A percentile compares a stretch with the other conserved stretches of the same genome.
Conservation (phyloP, 345 rosid species). For the Linum trigynum region DNA sequence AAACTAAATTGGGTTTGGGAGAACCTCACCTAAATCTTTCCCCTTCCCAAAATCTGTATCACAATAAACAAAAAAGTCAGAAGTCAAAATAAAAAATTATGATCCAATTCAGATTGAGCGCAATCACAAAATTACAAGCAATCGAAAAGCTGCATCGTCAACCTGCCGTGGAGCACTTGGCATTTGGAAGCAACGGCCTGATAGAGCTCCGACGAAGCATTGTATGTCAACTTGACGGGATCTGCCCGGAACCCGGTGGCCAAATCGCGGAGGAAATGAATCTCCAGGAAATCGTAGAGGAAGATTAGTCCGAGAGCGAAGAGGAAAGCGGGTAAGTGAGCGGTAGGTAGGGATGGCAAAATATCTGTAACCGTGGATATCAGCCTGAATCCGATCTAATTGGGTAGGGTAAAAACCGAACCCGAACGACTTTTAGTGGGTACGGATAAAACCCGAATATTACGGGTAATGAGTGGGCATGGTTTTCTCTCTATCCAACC, state of each 20-base stretch:
- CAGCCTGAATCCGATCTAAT: too few species aligned
- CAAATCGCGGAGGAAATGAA: slow-evolving; percentile 29
- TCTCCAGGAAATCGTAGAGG: slow-evolving; percentile 30
- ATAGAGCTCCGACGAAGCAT: slow-evolving; percentile 26
- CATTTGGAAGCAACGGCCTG: slow-evolving; percentile 28
- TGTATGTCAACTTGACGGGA: slow-evolving; percentile 23
- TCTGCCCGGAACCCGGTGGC: slow-evolving; percentile 24
- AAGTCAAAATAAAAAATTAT: too few species aligned
- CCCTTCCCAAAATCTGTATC: too few species aligned
- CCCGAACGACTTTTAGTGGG: too few species aligned
- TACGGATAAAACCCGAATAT: too few species aligned
- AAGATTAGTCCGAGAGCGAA: slow-evolving; percentile 7
- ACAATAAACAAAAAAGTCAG: too few species aligned
- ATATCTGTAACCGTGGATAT: too few species aligned
- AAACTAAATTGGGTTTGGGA: too few species aligned
- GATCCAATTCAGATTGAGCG: not conserved
- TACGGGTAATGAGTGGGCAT: too few species aligned
- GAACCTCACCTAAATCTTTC: too few species aligned
- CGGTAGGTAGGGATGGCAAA: not conserved
- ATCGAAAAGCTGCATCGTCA: not conserved
- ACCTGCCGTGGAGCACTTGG: slow-evolving; percentile 29
- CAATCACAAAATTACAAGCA: not conserved
- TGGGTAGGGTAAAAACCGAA: too few species aligned
- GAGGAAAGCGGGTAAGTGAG: slow-evolving; percentile 19
- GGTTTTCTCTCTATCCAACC: too few species aligned